Conservation (phyloP, 352 stramenopile species). For the Peronospora destructor region DNA sequence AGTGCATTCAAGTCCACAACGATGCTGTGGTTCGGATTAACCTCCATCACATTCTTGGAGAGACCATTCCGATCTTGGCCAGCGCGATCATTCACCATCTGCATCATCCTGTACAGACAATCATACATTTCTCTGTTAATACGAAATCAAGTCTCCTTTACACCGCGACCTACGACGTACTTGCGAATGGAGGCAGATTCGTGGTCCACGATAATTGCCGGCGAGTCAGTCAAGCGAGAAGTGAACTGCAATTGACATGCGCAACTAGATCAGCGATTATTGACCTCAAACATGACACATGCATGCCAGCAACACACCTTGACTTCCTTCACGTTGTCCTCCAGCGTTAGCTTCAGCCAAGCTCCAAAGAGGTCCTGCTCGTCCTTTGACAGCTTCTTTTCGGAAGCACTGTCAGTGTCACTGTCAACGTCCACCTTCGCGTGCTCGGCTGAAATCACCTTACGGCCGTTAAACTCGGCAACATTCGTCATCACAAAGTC, state of each 20-base stretch:
- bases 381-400: slow-evolving; percentile 72
- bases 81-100: slow-evolving; percentile 90
- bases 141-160: not conserved
- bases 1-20: slow-evolving; percentile 91
- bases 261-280: not conserved
- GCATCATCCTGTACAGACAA: slow-evolving; percentile 89
- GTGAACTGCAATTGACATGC: slow-evolving; percentile 44
- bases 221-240: slow-evolving; percentile 91
- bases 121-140: not conserved
- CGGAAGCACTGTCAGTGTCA: slow-evolving; percentile 35
- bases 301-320: slow-evolving; percentile 33
- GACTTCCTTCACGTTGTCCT: slow-evolving; percentile 86
- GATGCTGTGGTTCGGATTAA: slow-evolving; percentile 97
- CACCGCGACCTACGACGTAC: slow-evolving; percentile 29
- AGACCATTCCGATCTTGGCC: slow-evolving; percentile 45
- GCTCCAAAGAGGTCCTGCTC: slow-evolving; percentile 87
- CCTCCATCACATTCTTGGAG: slow-evolving; percentile 95
- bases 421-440: slow-evolving; percentile 90
- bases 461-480: slow-evolving; percentile 92
- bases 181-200: slow-evolving; percentile 95
- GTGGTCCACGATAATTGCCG: slow-evolving; percentile 98
- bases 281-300: not conserved
- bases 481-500: slow-evolving; percentile 99
- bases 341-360: slow-evolving; percentile 90
- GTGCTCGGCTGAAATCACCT: slow-evolving; percentile 94